Evolutionary conservation across 2,329 filamentous ascomycete species (phyloP).

Genomic region (Xylaria sp.): DNA sequence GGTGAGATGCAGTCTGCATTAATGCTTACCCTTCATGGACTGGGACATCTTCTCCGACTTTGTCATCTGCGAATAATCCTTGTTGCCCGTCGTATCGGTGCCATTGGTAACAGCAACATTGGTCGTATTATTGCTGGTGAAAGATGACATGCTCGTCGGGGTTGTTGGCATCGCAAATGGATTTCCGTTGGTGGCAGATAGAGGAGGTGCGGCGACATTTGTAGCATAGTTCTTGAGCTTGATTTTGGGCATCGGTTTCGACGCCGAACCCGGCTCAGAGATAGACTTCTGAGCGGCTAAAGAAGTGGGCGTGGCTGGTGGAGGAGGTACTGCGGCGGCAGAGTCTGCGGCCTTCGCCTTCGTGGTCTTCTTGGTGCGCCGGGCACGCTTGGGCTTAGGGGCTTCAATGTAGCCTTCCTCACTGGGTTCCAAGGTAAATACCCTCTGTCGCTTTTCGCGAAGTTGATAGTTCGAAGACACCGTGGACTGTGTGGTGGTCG

Average conservation of each 20-base stretch:
- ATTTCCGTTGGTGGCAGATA: slow-evolving; percentile 17
- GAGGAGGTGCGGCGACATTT: slow-evolving; percentile 10
- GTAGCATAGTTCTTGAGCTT: slow-evolving; percentile 33
- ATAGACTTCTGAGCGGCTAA: slow-evolving; percentile 10
- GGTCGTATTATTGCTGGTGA: slow-evolving; percentile 27
- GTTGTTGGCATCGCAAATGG: slow-evolving; percentile 21
- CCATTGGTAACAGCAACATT: slow-evolving; percentile 24
- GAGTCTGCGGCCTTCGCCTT: slow-evolving; percentile 17
- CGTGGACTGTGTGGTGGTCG: slow-evolving; percentile 46
- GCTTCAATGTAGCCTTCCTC: slow-evolving; percentile 34
- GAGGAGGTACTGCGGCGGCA: slow-evolving; percentile 13
- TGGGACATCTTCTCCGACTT: slow-evolving; percentile 63
- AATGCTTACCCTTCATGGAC: slow-evolving; percentile 53
- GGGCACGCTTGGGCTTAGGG: slow-evolving; percentile 29
- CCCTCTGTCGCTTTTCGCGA: slow-evolving; percentile 50
- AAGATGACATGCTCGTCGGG: slow-evolving; percentile 16
- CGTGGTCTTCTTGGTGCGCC: slow-evolving; percentile 29
- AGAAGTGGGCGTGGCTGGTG: slow-evolving; percentile 10
- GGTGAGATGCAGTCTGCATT: not conserved
- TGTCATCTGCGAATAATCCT: slow-evolving; percentile 57
- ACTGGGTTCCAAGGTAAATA: slow-evolving; percentile 47
- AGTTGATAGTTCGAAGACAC: slow-evolving; percentile 48
- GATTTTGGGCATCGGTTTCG: slow-evolving; percentile 29
- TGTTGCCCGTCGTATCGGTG: slow-evolving; percentile 37
- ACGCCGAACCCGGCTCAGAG: slow-evolving; percentile 9